phyloP scores from a whole-genome alignment of 768 basidiomycete species.

The Boletus tomentosulus region DNA sequence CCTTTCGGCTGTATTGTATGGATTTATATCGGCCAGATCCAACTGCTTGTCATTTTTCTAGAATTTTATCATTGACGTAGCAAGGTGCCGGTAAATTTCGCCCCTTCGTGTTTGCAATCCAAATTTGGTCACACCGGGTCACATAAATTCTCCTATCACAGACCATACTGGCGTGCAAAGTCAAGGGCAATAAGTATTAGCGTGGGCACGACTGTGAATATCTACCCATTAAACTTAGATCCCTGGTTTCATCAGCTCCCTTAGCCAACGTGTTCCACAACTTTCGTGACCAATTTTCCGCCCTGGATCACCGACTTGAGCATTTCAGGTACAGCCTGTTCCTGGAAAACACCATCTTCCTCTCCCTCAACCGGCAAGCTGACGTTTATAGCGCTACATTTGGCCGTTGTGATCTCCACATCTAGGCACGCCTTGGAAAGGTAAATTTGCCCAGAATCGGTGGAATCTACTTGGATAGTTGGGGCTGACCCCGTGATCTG shows the following conservation, averaged over 20 bases:
- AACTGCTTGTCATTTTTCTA: too few relatives aligned
- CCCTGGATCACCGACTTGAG: conserved; percentile 75
- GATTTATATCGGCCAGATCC: too few relatives aligned
- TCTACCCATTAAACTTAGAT: neutral
- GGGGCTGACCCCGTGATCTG: conserved; percentile 90
- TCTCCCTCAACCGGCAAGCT: conserved; percentile 81
- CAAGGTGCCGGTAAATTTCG: too few relatives aligned
- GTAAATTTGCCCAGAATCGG: conserved; percentile 93
- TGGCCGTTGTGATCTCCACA: conserved; percentile 88
- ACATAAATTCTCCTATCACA: too few relatives aligned
- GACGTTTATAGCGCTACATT: conserved; percentile 91
- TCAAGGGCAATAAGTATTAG: neutral
- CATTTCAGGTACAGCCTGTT: conserved; percentile 94
- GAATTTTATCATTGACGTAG: too few relatives aligned
- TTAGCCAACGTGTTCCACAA: conserved; percentile 82
- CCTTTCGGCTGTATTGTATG: too few relatives aligned
- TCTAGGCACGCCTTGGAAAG: conserved; percentile 77
- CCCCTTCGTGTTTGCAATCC: too few relatives aligned
- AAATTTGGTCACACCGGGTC: too few relatives aligned
- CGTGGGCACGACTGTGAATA: neutral
- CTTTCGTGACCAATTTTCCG: conserved; percentile 82
- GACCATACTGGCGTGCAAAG: too few relatives aligned
- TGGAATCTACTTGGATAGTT: conserved; percentile 90
- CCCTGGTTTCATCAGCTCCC: neutral
- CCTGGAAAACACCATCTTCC: conserved; percentile 88